Conservation (phyloP, 805 yeast species). For the Hanseniaspora lachancei region DNA sequence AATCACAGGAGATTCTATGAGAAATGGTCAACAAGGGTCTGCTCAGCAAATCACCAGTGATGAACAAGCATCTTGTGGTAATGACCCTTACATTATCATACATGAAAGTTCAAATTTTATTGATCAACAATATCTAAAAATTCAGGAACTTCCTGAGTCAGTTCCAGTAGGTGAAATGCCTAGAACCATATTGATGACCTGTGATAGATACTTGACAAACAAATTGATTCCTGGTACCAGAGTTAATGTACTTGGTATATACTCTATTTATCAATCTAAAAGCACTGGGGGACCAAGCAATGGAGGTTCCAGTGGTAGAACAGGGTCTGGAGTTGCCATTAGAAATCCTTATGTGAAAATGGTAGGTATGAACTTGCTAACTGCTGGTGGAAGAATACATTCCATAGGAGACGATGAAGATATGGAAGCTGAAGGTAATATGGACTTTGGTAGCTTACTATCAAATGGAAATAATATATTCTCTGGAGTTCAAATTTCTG, state of each 20-base stretch:
- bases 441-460: slow-evolving; percentile 15
- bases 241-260: slow-evolving; percentile 82
- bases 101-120: slow-evolving; percentile 90
- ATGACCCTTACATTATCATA: slow-evolving; percentile 82
- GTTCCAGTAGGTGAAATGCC: slow-evolving; percentile 99
- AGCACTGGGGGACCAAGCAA: slow-evolving; percentile 27
- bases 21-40: slow-evolving; percentile 13
- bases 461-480: slow-evolving; percentile 7
- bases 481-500: slow-evolving; percentile 43
- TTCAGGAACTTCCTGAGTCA: slow-evolving; percentile 96
- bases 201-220: slow-evolving; percentile 82
- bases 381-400: slow-evolving; percentile 63
- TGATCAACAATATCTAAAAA: slow-evolving; percentile 85
- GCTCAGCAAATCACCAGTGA: slow-evolving; percentile 18
- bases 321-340: slow-evolving; percentile 50
- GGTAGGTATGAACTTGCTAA: slow-evolving; percentile 54
- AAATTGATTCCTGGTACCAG: slow-evolving; percentile 89
- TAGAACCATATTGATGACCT: slow-evolving; percentile 73
- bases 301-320: slow-evolving; percentile 29
- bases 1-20: slow-evolving; percentile 10
- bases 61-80: slow-evolving; percentile 49
- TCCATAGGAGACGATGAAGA: slow-evolving; percentile 31
- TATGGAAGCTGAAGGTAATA: background rate
- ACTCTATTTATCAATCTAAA: slow-evolving; percentile 75
- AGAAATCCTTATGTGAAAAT: slow-evolving; percentile 84